phyloP scores from a whole-genome alignment of 768 basidiomycete species.

The Hygrophorus russula region DNA sequence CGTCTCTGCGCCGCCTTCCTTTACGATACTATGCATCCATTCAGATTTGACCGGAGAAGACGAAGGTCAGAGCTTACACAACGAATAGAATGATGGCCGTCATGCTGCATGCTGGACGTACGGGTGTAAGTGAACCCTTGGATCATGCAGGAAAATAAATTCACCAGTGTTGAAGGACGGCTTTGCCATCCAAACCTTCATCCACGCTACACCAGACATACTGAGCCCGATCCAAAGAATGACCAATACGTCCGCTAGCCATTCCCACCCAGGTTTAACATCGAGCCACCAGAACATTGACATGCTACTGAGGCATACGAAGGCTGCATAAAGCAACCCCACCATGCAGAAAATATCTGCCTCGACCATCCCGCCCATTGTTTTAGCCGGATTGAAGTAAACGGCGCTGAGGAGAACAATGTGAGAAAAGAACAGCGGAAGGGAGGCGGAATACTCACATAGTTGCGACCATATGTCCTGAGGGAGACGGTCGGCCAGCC shows the following conservation, averaged over 20 bases:
- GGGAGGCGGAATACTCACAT: constrained; percentile 43
- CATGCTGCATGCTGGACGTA: constrained; percentile 65
- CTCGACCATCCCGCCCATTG: constrained; percentile 86
- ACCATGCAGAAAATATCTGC: constrained; percentile 73
- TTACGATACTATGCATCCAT: constrained; percentile 48
- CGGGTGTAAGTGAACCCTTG: not conserved
- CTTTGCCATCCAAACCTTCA: constrained; percentile 77
- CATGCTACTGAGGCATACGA: constrained; percentile 70
- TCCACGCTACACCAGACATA: constrained; percentile 78
- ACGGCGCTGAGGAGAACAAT: constrained; percentile 39
- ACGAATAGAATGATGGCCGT: constrained; percentile 73
- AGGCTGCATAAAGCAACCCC: constrained; percentile 57
- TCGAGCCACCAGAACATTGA: constrained; percentile 74
- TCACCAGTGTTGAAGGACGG: constrained; percentile 83
- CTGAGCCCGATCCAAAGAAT: constrained; percentile 78
- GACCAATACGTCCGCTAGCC: constrained; percentile 62
- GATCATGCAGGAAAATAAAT: constrained; percentile 6
- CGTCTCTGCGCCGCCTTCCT: constrained; percentile 74
- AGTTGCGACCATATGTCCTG: constrained; percentile 88
- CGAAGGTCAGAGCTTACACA: constrained; percentile 36
- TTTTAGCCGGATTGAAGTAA: constrained; percentile 92
- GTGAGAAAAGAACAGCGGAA: not conserved
- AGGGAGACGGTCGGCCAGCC: constrained; percentile 50
- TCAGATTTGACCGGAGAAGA: constrained; percentile 1
- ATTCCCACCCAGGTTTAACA: constrained; percentile 53